Evolutionary conservation across 352 stramenopile genomes (phyloP), one percentile per base, ranked within the genome.

Genomic region (Globisporangium okanoganense): DNA sequence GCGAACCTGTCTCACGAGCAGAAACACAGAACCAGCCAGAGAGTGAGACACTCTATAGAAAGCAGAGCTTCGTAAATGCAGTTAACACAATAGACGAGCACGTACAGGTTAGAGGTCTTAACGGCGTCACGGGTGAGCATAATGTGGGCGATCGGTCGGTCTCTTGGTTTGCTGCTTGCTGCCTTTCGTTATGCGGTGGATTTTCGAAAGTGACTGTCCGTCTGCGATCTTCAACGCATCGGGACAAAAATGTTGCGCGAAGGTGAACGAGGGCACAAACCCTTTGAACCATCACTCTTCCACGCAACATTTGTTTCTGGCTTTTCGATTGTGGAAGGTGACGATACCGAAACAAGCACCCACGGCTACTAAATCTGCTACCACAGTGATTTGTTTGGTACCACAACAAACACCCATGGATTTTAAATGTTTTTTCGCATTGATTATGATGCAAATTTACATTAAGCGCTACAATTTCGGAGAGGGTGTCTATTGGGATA

Each of bases 81-180:
- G 8, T 60, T 9, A 20, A 22, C 35, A 14, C n/a, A 49, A 31
- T 20, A 35, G 44, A 24, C 47, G 13, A 43, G 36, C 16, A 66
- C 71, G 62, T 56, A 78, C 71, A 67, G 53, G 48, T 79, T 76
- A 20, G 65, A 63, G n/a, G 71, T 76, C 50, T 73, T 76, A 62
- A 79, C 62, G 2, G 71, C 61, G 10, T 68, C 71, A n/a, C 66
- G 63, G 29, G 65, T 51, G 22, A 75, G 61, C 71, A 79, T 78
- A 13, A 7, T 52, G n/a, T 18, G 7, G 2, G 1, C 24, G 36
- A 13, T 24, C 22, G 3, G 52, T 31, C 7, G 36, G 16, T 44
- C 38, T n/a, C 38, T 10, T 38, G 13, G 44, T 29, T 22, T 31
- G 25, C 22, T 27, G 22, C 44, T 50, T 12, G 45, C 2, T 10